phyloP scores from a whole-genome alignment of 306 rosid species.

The Delonix regia region DNA sequence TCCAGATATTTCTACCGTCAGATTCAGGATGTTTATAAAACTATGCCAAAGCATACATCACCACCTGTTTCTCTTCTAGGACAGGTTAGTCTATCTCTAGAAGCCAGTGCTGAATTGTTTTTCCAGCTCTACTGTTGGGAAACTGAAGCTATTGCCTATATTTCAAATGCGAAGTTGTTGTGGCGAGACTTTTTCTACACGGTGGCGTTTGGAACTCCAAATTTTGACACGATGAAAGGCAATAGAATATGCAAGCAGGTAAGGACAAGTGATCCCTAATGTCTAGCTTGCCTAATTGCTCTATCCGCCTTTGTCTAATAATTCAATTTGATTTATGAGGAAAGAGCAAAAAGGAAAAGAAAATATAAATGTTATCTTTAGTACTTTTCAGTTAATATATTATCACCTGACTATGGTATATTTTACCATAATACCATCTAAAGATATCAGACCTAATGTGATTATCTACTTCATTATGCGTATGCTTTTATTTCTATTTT shows the following conservation, averaged over 20 bases:
- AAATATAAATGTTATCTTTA: slow-evolving; percentile 10
- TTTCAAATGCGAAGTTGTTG: slow-evolving; percentile 54
- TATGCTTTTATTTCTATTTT: slow-evolving; percentile 16
- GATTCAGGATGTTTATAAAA: slow-evolving; percentile 68
- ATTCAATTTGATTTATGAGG: slow-evolving; percentile 27
- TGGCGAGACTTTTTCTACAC: slow-evolving; percentile 98
- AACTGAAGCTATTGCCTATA: slow-evolving; percentile 37
- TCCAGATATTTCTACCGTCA: slow-evolving; percentile 84
- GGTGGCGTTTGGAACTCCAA: slow-evolving; percentile 89
- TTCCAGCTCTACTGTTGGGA: slow-evolving; percentile 21
- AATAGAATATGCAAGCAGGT: slow-evolving; percentile 97
- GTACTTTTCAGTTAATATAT: background rate
- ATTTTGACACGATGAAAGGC: slow-evolving; percentile 80
- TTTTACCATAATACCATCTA: background rate
- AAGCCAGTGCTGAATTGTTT: slow-evolving; percentile 18
- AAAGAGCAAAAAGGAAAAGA: slow-evolving; percentile 9
- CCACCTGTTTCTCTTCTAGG: slow-evolving; percentile 93
- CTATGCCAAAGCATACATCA: slow-evolving; percentile 64
- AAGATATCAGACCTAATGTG: background rate
- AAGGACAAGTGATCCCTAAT: slow-evolving; percentile 3
- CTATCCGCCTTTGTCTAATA: background rate
- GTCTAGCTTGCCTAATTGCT: background rate
- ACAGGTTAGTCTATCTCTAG: slow-evolving; percentile 61
- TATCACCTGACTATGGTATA: slow-evolving; percentile 7
- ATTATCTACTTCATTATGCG: slow-evolving; percentile 8